Evolutionary conservation across 805 yeast genomes (phyloP).

Genomic region (Wickerhamomyces alni): DNA sequence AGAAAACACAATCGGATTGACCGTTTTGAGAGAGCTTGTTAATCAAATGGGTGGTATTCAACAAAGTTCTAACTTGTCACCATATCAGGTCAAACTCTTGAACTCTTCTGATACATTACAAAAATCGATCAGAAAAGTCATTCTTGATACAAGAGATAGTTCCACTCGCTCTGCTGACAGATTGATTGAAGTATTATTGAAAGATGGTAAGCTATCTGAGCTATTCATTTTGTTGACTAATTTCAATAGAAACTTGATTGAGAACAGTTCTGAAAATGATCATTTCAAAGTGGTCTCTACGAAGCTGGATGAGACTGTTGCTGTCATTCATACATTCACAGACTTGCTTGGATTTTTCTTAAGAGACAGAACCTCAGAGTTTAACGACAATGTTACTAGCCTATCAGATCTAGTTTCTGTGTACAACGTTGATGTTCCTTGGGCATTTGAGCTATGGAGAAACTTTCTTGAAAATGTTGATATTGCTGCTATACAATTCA

Average conservation of each 20-base stretch:
- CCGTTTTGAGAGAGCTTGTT: slow-evolving; percentile 62
- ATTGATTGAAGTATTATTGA: slow-evolving; percentile 40
- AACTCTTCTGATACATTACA: slow-evolving; percentile 60
- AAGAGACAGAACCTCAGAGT: slow-evolving; percentile 22
- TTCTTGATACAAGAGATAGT: slow-evolving; percentile 44
- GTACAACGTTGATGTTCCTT: slow-evolving; percentile 43
- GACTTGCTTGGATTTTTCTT: slow-evolving; percentile 53
- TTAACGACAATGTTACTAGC: slow-evolving; percentile 32
- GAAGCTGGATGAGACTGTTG: slow-evolving; percentile 64
- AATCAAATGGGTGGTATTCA: slow-evolving; percentile 76
- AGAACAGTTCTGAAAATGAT: slow-evolving; percentile 26
- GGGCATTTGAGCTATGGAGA: slow-evolving; percentile 84
- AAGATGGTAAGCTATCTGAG: slow-evolving; percentile 47
- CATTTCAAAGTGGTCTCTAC: slow-evolving; percentile 70
- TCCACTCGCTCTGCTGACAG: slow-evolving; percentile 41
- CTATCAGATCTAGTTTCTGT: slow-evolving; percentile 34
- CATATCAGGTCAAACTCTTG: slow-evolving; percentile 56
- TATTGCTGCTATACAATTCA: slow-evolving; percentile 2
- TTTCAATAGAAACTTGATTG: slow-evolving; percentile 34
- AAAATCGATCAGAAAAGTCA: slow-evolving; percentile 46
- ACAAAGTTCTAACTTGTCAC: slow-evolving; percentile 58
- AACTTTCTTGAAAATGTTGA: slow-evolving; percentile 20
- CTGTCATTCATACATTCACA: slow-evolving; percentile 59
- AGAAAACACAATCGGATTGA: slow-evolving; percentile 52
- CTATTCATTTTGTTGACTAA: slow-evolving; percentile 58